phyloP scores from a whole-genome alignment of 2,329 filamentous ascomycete genomes.

The Sordariomycetes sp. region DNA sequence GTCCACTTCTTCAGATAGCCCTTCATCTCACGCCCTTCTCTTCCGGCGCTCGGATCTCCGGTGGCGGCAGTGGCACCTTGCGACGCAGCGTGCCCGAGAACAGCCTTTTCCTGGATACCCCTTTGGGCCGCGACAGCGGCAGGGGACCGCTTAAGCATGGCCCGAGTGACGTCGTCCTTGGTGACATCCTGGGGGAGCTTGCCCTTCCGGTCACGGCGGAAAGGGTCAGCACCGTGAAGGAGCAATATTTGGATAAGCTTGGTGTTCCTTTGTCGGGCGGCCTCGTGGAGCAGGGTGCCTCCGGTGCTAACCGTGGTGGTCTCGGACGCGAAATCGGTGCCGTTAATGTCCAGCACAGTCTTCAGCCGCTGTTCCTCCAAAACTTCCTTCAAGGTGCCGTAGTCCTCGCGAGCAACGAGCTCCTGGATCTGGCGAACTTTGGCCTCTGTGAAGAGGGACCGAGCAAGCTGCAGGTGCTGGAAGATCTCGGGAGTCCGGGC shows the following conservation, averaged over 20 bases:
- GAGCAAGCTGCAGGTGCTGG: slow-evolving; percentile 82
- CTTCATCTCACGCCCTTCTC: slow-evolving; percentile 93
- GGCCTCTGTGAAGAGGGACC: slow-evolving; percentile 79
- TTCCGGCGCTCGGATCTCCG: slow-evolving; percentile 56
- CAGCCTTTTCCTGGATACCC: slow-evolving; percentile 94
- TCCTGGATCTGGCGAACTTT: slow-evolving; percentile 79
- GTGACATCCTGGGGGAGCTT: slow-evolving; percentile 95
- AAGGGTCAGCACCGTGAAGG: slow-evolving; percentile 91
- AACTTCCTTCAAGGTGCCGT: slow-evolving; percentile 67
- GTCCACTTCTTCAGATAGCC: slow-evolving; percentile 99
- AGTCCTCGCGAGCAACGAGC: slow-evolving; percentile 61
- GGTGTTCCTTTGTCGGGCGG: slow-evolving; percentile 76
- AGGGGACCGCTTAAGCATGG: slow-evolving; percentile 87
- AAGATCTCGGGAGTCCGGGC: slow-evolving; percentile 91
- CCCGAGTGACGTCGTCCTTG: slow-evolving; percentile 80
- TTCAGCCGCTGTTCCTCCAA: slow-evolving; percentile 79
- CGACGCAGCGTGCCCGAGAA: slow-evolving; percentile 63
- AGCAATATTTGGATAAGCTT: slow-evolving; percentile 83
- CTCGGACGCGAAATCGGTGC: slow-evolving; percentile 77
- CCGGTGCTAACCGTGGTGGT: slow-evolving; percentile 66
- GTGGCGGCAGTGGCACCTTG: slow-evolving; percentile 43
- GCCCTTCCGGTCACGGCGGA: slow-evolving; percentile 86
- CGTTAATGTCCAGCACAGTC: slow-evolving; percentile 85
- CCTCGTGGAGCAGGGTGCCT: slow-evolving; percentile 90
- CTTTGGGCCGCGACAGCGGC: slow-evolving; percentile 89